Evolutionary conservation across 345 rosid genomes (phyloP), one percentile per base, ranked within the genome.

Genomic region (Salix dunnii): DNA sequence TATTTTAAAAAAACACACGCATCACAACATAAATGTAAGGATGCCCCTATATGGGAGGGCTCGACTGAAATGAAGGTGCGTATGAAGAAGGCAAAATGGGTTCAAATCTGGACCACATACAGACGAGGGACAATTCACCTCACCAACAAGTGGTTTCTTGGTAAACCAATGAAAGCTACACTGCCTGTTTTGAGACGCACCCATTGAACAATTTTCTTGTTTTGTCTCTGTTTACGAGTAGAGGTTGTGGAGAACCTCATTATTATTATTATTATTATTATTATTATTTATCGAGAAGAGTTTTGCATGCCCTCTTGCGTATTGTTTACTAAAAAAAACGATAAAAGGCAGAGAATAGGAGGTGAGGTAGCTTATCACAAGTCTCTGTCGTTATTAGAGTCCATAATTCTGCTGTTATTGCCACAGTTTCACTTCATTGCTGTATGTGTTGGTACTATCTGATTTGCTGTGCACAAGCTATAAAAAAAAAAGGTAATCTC

Each of bases 111-210:
- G 60, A 53, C 60, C 60, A 21, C 23, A 23, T 7, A 25, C 0
- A 8, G 3, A 20, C 0, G 53, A 20, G 12, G 30, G 73, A 71
- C 86, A 67, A 74, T 70, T 80, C 74, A 70, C 11, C 11, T 51
- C 42, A 42, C 83, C 86, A 30, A 51, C 77, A 51, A 67, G 62
- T 74, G 35, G 46, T 61, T 17, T 18, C 16, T n/a, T 72, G 31
- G 17, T 16, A 58, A 71, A 61, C 51, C 20, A 74, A 20, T 58
- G 83, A 74, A 74, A 83, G 74, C 67, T 55, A 68, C 69, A 33
- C 6, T 46, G 46, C 46, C 46, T 42, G 13, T 11, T 12, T 42
- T 42, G 14, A 42, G 3, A 42, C 71, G 60, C 76, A 31, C 12
- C 76, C 70, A 33, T 58, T 48, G 36, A 35, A 4, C 23, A 9